phyloP scores from a whole-genome alignment of 768 basidiomycete species.

The Panaeolus papilionaceus region DNA sequence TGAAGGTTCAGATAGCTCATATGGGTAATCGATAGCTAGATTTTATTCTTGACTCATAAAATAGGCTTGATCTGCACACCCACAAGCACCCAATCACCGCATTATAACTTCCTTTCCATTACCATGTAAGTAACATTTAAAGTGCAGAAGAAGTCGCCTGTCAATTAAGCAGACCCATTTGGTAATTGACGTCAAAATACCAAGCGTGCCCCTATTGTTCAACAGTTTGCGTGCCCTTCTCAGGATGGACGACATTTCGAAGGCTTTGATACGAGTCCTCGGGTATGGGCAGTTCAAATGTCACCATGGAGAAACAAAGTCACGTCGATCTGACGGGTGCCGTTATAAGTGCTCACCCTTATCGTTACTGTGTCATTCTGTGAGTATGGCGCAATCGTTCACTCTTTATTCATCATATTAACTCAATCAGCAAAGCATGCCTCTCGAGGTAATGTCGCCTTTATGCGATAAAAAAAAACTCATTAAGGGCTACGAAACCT shows the following conservation, averaged over 20 bases:
- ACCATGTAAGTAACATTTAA: too few relatives aligned
- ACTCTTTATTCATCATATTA: slow-evolving; percentile 26
- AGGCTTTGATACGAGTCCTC: not conserved
- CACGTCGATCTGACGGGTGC: slow-evolving; percentile 4
- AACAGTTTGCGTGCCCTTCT: not conserved
- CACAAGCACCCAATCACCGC: not conserved
- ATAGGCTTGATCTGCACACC: not conserved
- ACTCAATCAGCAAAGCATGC: not conserved
- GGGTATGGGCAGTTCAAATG: not conserved
- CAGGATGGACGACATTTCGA: not conserved
- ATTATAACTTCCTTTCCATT: not conserved
- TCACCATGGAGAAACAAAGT: not conserved
- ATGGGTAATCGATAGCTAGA: too few relatives aligned
- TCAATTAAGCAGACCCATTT: not conserved
- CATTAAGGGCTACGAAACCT: not conserved
- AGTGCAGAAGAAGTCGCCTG: not conserved
- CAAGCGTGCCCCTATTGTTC: slow-evolving; percentile 1
- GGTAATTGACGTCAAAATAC: slow-evolving; percentile 3
- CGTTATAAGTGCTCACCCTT: not conserved
- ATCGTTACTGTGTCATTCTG: not conserved
- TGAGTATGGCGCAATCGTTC: slow-evolving; percentile 30
- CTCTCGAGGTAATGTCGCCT: not conserved
- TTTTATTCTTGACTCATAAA: too few relatives aligned
- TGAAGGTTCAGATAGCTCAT: too few relatives aligned
- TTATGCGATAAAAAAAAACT: slow-evolving; percentile 14